phyloP scores from a whole-genome alignment of 2,329 filamentous ascomycete genomes.

The Aspergillus phoenicis region DNA sequence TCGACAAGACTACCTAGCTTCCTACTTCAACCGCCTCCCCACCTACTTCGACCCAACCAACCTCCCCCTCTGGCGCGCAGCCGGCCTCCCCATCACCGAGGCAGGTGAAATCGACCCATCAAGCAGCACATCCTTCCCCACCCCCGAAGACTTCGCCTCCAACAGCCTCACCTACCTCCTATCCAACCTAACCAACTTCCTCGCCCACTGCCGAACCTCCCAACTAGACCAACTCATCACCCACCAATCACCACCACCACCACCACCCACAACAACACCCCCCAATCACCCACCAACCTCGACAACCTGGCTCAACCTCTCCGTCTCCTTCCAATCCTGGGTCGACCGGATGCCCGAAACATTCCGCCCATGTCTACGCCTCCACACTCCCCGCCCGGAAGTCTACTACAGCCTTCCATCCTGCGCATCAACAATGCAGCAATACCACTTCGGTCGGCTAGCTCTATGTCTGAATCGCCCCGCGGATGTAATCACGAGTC shows the following conservation, averaged over 20 bases:
- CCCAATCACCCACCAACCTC: slow-evolving; percentile 43
- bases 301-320: slow-evolving; percentile 56
- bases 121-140: slow-evolving; percentile 33
- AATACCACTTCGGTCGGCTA: slow-evolving; percentile 66
- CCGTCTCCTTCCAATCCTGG: slow-evolving; percentile 60
- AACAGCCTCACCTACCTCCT: slow-evolving; percentile 66
- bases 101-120: slow-evolving; percentile 48
- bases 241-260: background rate
- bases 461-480: slow-evolving; percentile 64
- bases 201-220: slow-evolving; percentile 59
- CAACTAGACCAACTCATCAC: slow-evolving; percentile 36
- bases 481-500: slow-evolving; percentile 56
- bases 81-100: slow-evolving; percentile 59
- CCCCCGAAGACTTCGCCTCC: slow-evolving; percentile 61
- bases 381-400: slow-evolving; percentile 49
- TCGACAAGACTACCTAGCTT: slow-evolving; percentile 62
- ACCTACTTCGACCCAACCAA: slow-evolving; percentile 62
- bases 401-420: slow-evolving; percentile 64
- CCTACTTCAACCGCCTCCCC: slow-evolving; percentile 61
- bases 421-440: slow-evolving; percentile 66
- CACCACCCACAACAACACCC: slow-evolving; percentile 33
- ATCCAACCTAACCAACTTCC: slow-evolving; percentile 65
- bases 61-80: slow-evolving; percentile 61
- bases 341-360: slow-evolving; percentile 59
- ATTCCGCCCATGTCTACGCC: slow-evolving; percentile 57